Percentiles rank a stretch among this genome's conserved stretches.
Evolutionary conservation across 2,329 filamentous ascomycete genomes (phyloP).

Genomic region (Spiromastix sp.): DNA sequence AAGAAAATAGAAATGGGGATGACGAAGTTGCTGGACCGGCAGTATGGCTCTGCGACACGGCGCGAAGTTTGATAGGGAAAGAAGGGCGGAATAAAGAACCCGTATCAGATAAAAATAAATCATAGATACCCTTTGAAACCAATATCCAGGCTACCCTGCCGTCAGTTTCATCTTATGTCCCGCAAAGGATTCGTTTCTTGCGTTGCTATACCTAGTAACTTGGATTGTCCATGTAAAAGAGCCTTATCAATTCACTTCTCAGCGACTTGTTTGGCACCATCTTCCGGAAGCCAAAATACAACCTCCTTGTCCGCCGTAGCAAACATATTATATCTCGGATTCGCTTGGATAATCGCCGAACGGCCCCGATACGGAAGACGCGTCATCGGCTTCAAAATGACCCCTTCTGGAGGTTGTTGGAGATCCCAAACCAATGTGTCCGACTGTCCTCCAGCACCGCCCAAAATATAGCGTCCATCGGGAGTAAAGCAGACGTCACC

Average conservation of each 20-base stretch:
- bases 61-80: constrained; percentile 57
- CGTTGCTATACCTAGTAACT: not conserved
- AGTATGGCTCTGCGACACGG: constrained; percentile 56
- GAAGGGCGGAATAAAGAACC: constrained; percentile 38
- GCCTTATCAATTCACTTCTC: not conserved
- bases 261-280: constrained; percentile 24
- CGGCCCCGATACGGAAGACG: constrained; percentile 41
- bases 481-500: constrained; percentile 82
- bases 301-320: constrained; percentile 81
- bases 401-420: constrained; percentile 45
- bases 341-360: constrained; percentile 38
- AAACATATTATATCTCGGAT: constrained; percentile 84
- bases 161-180: not conserved
- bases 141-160: not conserved
- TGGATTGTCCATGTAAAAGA: not conserved
- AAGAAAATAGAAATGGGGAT: constrained; percentile 38
- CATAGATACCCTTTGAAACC: constrained; percentile 1
- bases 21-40: constrained; percentile 47
- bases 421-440: constrained; percentile 85
- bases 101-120: constrained; percentile 7
- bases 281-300: constrained; percentile 67
- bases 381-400: constrained; percentile 35
- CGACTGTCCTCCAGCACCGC: constrained; percentile 57
- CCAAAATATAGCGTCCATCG: constrained; percentile 79
- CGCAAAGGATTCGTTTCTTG: no score